Evolutionary conservation across 257 asterid genomes (phyloP), one percentile per base, ranked within the genome.

Genomic region (Misopates orontium): DNA sequence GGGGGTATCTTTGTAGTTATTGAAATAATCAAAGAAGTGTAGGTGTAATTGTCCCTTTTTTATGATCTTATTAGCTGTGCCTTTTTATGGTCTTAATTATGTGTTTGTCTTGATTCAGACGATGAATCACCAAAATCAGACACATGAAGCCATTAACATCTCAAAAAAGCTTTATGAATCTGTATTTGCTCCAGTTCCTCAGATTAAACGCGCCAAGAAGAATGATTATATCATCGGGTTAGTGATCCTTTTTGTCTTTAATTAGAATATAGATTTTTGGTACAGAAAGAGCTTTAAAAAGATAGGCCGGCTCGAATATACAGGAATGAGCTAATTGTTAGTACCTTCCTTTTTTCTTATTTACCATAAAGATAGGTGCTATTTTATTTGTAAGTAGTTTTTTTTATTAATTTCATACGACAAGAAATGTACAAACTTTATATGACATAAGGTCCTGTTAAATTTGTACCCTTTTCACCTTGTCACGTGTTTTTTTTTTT

Each of bases 71-170:
- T 42, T 45, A 44, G 22, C 64, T 48, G 24, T 4, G 45, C 22
- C 23, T 17, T 49, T 5, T 58, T 7, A 28, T 3, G 4, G 36
- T 28, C 36, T 28, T 28, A 3, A 28, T 7, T 28, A 28, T 31
- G 44, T 58, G 48, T 61, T 73, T 16, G 31, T 62, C 51, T 49
- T 69, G 36, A 67, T 39, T 78, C 91, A 89, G 97, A 89, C 69
- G 96, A 85, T 9, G 97, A 86, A 39, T 70, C 90, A 10, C 94
- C 84, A 79, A 18, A 86, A 65, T 85, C 97, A 11, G 96, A 85
- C 56, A 70, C 85, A 11, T 71, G 76, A 42, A 71, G 84, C 65
- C 85, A 80, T 66, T 78, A 74, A 64, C 60, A 78, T 48, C 78
- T 52, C 16, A 11, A 65, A 74, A 78, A 54, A 80, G 78, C 69